Conservation (phyloP, 2,329 filamentous ascomycete species). For the Pseudocercospora cruenta region DNA sequence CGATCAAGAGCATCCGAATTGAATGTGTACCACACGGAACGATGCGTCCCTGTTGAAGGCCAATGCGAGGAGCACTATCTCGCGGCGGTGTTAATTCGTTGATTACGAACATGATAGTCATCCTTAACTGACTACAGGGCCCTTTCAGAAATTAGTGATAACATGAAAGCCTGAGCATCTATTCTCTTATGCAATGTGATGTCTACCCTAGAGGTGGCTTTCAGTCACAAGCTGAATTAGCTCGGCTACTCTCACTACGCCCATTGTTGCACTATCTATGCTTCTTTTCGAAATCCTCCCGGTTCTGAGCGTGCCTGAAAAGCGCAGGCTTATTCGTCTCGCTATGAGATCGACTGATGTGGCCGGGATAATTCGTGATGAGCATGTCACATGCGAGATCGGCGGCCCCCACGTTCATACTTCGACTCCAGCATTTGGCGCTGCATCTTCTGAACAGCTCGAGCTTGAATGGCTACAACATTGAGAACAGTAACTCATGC, state of each 20-base stretch:
- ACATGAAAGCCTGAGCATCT: too few species aligned
- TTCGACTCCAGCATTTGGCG: background rate
- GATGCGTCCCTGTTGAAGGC: background rate
- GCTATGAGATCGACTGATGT: background rate
- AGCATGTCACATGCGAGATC: slow-evolving; percentile 5
- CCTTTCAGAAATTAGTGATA: too few species aligned
- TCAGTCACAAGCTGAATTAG: too few species aligned
- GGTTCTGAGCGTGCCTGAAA: background rate
- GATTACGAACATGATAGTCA: too few species aligned
- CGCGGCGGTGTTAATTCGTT: background rate
- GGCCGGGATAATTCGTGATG: background rate
- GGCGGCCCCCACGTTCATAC: background rate
- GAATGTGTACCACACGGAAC: background rate
- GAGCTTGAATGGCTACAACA: slow-evolving; percentile 4
- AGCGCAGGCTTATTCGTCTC: background rate
- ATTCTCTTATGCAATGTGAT: too few species aligned
- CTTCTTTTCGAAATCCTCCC: too few species aligned
- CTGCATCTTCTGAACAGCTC: background rate
- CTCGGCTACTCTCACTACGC: too few species aligned
- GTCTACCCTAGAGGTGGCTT: too few species aligned
- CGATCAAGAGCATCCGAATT: background rate
- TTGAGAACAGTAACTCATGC: background rate
- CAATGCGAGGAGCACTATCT: background rate
- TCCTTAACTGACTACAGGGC: too few species aligned
- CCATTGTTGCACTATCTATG: too few species aligned